Evolutionary conservation across 805 yeast species (phyloP).

Genomic region (Nakazawaea peltata): DNA sequence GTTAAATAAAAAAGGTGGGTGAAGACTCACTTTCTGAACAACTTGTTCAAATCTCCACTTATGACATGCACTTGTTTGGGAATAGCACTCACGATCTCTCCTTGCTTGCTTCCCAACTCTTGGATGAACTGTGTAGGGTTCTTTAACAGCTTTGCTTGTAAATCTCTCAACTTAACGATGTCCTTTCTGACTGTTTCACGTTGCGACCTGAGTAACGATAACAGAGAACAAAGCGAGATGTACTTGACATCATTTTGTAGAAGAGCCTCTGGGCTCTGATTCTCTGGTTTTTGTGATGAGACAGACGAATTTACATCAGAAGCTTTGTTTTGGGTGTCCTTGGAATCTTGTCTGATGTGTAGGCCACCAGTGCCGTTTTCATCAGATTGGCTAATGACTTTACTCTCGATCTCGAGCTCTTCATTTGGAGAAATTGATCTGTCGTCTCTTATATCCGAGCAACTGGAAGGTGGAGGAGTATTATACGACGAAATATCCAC

Average conservation of each 20-base stretch:
- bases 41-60: slow-evolving; percentile 6
- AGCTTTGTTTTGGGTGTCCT: not conserved
- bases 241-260: slow-evolving; percentile 12
- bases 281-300: not conserved
- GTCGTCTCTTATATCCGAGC: slow-evolving; percentile 6
- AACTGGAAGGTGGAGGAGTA: slow-evolving; percentile 9
- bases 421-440: slow-evolving; percentile 8
- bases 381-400: no score
- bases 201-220: slow-evolving; percentile 12
- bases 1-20: no score
- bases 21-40: slow-evolving; percentile 5
- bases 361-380: no score
- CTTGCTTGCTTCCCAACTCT: slow-evolving; percentile 5
- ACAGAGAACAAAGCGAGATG: slow-evolving; percentile 12
- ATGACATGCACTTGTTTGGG: slow-evolving; percentile 11
- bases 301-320: not conserved
- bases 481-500: slow-evolving; percentile 3
- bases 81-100: slow-evolving; percentile 7
- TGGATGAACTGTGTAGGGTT: slow-evolving; percentile 10
- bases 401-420: not conserved
- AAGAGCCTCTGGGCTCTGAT: slow-evolving; percentile 3
- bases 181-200: slow-evolving; percentile 8
- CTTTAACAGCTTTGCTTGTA: slow-evolving; percentile 5
- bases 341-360: no score
- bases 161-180: slow-evolving; percentile 8